Conservation (phyloP, 2,329 filamentous ascomycete species). For the Juglanconis oblonga region DNA sequence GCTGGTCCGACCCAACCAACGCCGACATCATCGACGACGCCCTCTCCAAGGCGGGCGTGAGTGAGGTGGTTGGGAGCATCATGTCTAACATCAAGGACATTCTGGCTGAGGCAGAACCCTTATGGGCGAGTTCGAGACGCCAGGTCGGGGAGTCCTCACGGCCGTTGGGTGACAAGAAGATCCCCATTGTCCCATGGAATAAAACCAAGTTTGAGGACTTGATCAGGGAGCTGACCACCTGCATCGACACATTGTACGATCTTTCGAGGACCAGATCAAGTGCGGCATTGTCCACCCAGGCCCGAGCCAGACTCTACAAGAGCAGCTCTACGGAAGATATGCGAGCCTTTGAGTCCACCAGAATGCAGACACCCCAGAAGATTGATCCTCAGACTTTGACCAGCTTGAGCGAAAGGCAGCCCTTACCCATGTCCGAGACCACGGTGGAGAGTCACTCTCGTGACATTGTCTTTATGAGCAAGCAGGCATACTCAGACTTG, state of each 20-base stretch:
- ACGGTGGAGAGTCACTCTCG: constrained; percentile 32
- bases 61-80: constrained; percentile 74
- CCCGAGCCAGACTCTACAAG: constrained; percentile 33
- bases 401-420: constrained; percentile 42
- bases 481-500: constrained; percentile 49
- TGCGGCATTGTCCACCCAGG: constrained; percentile 32
- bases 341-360: constrained; percentile 54
- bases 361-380: constrained; percentile 59
- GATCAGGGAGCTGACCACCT: constrained; percentile 69
- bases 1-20: constrained; percentile 73
- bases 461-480: constrained; percentile 51
- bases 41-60: constrained; percentile 69
- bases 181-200: constrained; percentile 61
- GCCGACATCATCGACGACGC: constrained; percentile 69
- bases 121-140: constrained; percentile 62
- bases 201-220: constrained; percentile 73
- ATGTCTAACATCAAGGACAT: constrained; percentile 80
- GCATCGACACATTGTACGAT: constrained; percentile 77
- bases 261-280: constrained; percentile 64
- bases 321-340: constrained; percentile 41
- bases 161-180: constrained; percentile 47
- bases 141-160: constrained; percentile 37
- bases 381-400: constrained; percentile 55
- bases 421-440: constrained; percentile 34
- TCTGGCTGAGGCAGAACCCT: constrained; percentile 69